Conservation (phyloP, 768 basidiomycete genomes). For the Boletus speciosus region DNA sequence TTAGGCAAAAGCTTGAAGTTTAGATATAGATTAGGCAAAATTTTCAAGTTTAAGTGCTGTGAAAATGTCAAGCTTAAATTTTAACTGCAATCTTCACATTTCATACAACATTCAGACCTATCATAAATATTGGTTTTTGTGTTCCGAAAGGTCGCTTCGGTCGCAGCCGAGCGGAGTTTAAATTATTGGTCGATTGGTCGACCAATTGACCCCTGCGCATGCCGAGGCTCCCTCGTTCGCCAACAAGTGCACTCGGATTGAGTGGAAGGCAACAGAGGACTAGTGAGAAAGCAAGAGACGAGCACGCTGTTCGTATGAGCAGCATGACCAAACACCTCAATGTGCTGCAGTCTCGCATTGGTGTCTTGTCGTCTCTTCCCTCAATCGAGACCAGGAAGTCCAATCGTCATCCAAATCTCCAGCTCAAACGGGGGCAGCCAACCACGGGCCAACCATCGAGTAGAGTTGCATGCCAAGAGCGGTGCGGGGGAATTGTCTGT, state of each 20-base stretch:
- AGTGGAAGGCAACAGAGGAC: conserved; percentile 37
- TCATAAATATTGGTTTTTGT: no score
- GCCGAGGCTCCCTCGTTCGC: conserved; percentile 46
- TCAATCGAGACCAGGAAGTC: conserved; percentile 51
- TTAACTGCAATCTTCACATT: no score
- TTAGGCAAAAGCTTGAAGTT: no score
- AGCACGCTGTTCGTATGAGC: conserved; percentile 46
- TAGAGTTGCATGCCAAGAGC: conserved; percentile 27
- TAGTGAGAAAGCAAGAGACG: conserved; percentile 45
- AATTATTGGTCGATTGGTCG: no score
- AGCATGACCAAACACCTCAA: conserved; percentile 50
- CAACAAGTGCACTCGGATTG: conserved; percentile 57
- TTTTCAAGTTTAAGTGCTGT: no score
- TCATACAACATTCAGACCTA: no score
- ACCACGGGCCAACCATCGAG: conserved; percentile 41
- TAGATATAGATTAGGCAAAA: no score
- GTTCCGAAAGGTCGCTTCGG: no score
- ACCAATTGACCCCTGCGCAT: no score
- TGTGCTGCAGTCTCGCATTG: conserved; percentile 65
- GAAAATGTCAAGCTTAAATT: no score
- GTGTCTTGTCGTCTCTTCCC: conserved; percentile 52
- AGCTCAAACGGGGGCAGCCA: conserved; percentile 20
- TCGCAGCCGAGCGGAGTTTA: no score
- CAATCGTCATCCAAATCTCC: conserved; percentile 48
- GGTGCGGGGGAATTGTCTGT: conserved; percentile 52